Base-by-base conservation (phyloP, 2,329 filamentous ascomycete genomes). In the Aureobasidium mangrovei region DNA sequence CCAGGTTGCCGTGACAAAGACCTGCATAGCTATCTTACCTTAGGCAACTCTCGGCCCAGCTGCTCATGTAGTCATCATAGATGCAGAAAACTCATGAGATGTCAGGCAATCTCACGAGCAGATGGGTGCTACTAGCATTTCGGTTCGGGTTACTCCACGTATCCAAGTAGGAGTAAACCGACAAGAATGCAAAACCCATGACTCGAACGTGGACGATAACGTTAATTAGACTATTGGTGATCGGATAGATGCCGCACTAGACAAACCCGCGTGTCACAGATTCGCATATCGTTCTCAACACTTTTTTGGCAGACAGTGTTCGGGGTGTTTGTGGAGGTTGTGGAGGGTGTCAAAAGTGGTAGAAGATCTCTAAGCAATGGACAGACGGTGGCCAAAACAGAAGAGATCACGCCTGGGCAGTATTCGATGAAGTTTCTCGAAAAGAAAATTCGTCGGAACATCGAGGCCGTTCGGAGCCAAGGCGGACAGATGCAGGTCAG, bases 231-330 rank as follows among this genome's bases (percentile, higher is more conserved):
- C 28, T 41, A 24, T 31, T 42, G 29, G 38, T 33, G 29, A 42
- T 42, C 47, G 47, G 47, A 51, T 18, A 51, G 47, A 40, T 49
- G 24, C 12, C n/a, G n/a, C 46, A 36, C 46, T 49, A 49, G 18
- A 49, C n/a, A 49, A 29, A 38, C 18, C 29, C 47, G 47, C 18
- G 47, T 42, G 47, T 51, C 28, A 51, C 47, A 51, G 38, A 7
- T 26, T 35, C 28, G 42, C 47, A 51, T 28, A 7, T 26, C 28
- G 18, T 26, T 35, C 47, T 42, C 47, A 51, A 51, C 47, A 41
- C 28, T 41, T 51, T 51, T 18, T 28, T 18, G 7, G 9, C 38
- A 28, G 5, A 42, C 3, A 28, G 7, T 18, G 38, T 33, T 35
- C 7, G 24, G 12, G 10, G 3, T 9, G 10, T 9, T 2, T 51